These are phyloP conservation scores for Coemansia sp. DNA, from an alignment of 192 early-diverging fungal genomes.

Conservation along the genomic window DNA sequence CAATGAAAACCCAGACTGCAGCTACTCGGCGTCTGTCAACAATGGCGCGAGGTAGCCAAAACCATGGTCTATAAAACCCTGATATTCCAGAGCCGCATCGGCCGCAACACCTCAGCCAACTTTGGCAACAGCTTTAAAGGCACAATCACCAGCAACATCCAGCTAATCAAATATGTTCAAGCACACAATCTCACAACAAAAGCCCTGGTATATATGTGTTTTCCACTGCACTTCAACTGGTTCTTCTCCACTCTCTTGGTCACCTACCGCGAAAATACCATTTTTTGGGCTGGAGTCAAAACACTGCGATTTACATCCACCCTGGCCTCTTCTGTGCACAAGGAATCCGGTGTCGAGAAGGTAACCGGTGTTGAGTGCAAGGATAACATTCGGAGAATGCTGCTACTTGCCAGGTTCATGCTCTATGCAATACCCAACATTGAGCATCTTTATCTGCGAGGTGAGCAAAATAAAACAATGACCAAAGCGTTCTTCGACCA, in stretches of 20 bases:
- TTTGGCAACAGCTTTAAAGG: background rate
- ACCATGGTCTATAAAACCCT: background rate
- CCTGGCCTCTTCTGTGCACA: background rate
- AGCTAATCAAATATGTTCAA: background rate
- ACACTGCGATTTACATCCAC: background rate
- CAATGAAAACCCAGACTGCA: background rate
- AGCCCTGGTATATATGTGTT: background rate
- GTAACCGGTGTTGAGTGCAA: background rate
- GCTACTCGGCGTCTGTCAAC: background rate
- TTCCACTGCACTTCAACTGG: background rate
- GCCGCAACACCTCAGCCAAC: background rate
- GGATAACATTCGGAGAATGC: background rate
- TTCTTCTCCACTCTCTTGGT: background rate
- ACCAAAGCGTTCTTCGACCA: background rate
- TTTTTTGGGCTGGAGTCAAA: background rate
- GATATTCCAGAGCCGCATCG: constrained; percentile 1
- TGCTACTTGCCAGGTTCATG: background rate
- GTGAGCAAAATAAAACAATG: background rate
- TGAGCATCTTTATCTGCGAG: background rate
- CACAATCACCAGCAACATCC: background rate
- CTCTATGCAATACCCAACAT: background rate
- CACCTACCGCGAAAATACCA: background rate
- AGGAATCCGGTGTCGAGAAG: background rate
- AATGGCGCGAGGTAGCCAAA: background rate
- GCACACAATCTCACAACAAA: background rate